A percentile compares a stretch with the other conserved stretches of the same genome.
These are phyloP conservation scores for Camellia japonica DNA, from an alignment of 148 eudicot species.

Conservation along the genomic window DNA sequence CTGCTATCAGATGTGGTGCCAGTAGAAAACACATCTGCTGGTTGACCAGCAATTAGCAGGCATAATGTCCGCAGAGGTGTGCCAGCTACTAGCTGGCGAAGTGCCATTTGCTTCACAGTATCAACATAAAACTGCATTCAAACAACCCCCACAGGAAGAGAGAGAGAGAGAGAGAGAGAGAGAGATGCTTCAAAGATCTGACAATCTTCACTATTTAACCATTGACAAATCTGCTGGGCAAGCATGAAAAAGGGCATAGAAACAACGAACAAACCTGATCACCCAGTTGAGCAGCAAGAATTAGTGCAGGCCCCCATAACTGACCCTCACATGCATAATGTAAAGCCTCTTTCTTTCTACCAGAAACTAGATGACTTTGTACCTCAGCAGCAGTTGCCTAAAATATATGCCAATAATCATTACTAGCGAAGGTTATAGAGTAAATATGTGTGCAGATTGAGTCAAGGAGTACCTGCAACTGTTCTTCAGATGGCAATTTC, in stretches of 20 bases:
- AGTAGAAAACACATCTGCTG: conserved; percentile 71
- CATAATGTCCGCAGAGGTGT: conserved; percentile 85
- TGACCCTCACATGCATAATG: conserved; percentile 82
- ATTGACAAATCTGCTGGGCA: neutral
- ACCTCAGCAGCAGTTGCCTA: conserved; percentile 83
- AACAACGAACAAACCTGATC: conserved; percentile 50
- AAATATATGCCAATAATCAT: conserved; percentile 14
- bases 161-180: too few species aligned
- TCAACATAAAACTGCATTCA: conserved; percentile 70
- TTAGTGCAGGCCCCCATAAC: conserved; percentile 83
- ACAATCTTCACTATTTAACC: neutral
- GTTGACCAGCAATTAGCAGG: conserved; percentile 82
- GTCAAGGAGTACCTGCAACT: conserved; percentile 45
- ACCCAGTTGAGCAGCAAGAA: conserved; percentile 84
- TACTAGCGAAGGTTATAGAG: conserved; percentile 3
- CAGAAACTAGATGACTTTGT: conserved; percentile 81
- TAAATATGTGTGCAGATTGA: neutral
- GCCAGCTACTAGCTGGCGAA: conserved; percentile 71
- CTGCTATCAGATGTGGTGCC: conserved; percentile 23
- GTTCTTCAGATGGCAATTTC: conserved; percentile 72
- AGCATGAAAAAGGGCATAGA: neutral
- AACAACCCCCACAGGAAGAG: neutral
- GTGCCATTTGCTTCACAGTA: conserved; percentile 85
- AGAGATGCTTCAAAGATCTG: conserved; percentile 7
- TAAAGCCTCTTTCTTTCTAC: conserved; percentile 79